Conservation (phyloP, 768 basidiomycete genomes). For the Phylloporus arenicola region DNA sequence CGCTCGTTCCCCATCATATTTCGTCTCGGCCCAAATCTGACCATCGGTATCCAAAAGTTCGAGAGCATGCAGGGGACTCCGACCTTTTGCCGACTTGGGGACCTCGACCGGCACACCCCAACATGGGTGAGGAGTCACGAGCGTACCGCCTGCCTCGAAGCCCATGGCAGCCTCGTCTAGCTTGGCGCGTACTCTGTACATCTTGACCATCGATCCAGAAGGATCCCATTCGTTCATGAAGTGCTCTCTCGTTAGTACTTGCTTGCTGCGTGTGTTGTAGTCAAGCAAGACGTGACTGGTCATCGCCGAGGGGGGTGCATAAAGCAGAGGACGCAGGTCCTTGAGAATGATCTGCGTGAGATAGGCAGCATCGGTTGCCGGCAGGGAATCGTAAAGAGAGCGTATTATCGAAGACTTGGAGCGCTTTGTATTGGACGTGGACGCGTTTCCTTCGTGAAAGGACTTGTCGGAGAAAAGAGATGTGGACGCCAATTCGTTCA, state of each 20-base stretch:
- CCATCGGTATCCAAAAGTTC: slow-evolving; percentile 26
- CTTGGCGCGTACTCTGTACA: slow-evolving; percentile 51
- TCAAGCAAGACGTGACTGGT: slow-evolving; percentile 46
- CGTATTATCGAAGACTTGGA: slow-evolving; percentile 38
- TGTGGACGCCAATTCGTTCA: slow-evolving; percentile 69
- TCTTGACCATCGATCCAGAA: slow-evolving; percentile 43
- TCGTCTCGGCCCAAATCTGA: slow-evolving; percentile 79
- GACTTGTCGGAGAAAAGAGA: slow-evolving; percentile 54
- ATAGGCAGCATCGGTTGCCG: slow-evolving; percentile 59
- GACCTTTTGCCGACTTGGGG: slow-evolving; percentile 79
- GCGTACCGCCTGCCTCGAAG: slow-evolving; percentile 33
- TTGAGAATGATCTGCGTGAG: slow-evolving; percentile 86
- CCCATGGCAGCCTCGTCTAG: slow-evolving; percentile 51
- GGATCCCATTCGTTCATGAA: slow-evolving; percentile 75
- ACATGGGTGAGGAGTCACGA: slow-evolving; percentile 32
- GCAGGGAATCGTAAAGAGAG: slow-evolving; percentile 54
- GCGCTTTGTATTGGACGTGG: slow-evolving; percentile 28
- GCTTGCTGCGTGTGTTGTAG: slow-evolving; percentile 53
- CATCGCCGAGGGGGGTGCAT: slow-evolving; percentile 49
- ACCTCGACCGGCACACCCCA: slow-evolving; percentile 67
- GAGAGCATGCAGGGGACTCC: slow-evolving; percentile 53
- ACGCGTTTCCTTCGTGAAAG: slow-evolving; percentile 33
- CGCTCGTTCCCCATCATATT: slow-evolving; percentile 93
- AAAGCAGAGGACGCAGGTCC: slow-evolving; percentile 76
- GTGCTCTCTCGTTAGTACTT: slow-evolving; percentile 50